Base-by-base conservation (phyloP, 306 rosid species). In the Casuarina glauca region DNA sequence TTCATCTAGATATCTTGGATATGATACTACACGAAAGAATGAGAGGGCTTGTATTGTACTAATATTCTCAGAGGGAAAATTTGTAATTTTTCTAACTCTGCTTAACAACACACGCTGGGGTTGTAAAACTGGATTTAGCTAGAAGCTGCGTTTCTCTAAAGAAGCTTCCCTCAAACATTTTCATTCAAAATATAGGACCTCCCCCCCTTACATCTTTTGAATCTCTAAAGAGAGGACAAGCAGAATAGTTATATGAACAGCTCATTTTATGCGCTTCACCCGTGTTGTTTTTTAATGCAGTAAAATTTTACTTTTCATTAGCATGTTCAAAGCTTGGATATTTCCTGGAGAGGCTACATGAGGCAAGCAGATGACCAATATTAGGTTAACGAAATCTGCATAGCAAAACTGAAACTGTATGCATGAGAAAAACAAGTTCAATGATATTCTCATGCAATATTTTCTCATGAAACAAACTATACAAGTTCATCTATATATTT, bases 401-500 rank as follows among this genome's bases (percentile, higher is more conserved):
- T 15, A n/a, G 43, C 57, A 70, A 42, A 44, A 44, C 69, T 42
- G 73, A 69, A 20, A 44, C 16, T 19, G 52, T 11, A 81, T 36
- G 61, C 73, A 55, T 17, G 19, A 61, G 58, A 39, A 67, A 13
- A 19, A 26, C 5, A 63, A 52, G 62, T 74, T 50, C 69, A 82
- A 46, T 7, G 2, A 50, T 50, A 10, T 50, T 9, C 16, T 50
- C 55, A 51, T 51, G 55, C 55, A 51, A 51, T 15, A 82, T 2
- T 11, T 61, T 32, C 19, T 12, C 9, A 61, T 72, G 70, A 66
- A 57, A 46, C 50, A 11, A 64, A 32, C 17, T 49, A 70, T 71
- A 11, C 36, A 64, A 75, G 63, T 78, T 39, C 64, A 69, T 42
- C 55, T 38, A 67, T 12, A 69, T 20, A 82, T 48, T 41, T 54